These are phyloP conservation scores for Pichia cephalocereana DNA, from an alignment of 805 yeast species.

Conservation along the genomic window DNA sequence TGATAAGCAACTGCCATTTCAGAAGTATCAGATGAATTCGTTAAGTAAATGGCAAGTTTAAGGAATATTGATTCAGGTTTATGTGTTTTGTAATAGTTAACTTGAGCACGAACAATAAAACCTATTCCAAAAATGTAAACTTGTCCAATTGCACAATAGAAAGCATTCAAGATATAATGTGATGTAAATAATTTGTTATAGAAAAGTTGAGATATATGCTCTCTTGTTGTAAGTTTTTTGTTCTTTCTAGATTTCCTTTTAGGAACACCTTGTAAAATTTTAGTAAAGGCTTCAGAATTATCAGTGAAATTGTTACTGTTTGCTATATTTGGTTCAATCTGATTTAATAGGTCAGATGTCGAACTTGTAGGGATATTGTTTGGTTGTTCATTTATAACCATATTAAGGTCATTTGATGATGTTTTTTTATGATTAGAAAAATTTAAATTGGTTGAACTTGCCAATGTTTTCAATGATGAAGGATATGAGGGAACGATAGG, in stretches of 20 bases:
- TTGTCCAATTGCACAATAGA: constrained; percentile 58
- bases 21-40: constrained; percentile 10
- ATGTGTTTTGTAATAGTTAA: constrained; percentile 17
- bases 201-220: constrained; percentile 20
- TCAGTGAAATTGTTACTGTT: neutral
- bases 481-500: neutral
- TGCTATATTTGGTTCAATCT: neutral
- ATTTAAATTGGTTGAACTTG: neutral
- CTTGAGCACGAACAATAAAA: constrained; percentile 48
- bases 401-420: neutral
- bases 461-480: neutral
- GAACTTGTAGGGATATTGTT: neutral
- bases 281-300: too few species aligned
- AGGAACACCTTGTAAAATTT: neutral
- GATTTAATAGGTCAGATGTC: neutral
- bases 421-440: neutral
- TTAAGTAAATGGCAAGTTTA: neutral
- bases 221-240: constrained; percentile 11
- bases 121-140: constrained; percentile 69
- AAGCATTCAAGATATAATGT: constrained; percentile 47
- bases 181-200: constrained; percentile 33
- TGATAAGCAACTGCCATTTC: constrained; percentile 42
- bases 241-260: constrained; percentile 3
- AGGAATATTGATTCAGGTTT: constrained; percentile 2
- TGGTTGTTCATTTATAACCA: neutral